Evolutionary conservation across 768 basidiomycete species (phyloP).

Genomic region (Xerocomus potaroensis): DNA sequence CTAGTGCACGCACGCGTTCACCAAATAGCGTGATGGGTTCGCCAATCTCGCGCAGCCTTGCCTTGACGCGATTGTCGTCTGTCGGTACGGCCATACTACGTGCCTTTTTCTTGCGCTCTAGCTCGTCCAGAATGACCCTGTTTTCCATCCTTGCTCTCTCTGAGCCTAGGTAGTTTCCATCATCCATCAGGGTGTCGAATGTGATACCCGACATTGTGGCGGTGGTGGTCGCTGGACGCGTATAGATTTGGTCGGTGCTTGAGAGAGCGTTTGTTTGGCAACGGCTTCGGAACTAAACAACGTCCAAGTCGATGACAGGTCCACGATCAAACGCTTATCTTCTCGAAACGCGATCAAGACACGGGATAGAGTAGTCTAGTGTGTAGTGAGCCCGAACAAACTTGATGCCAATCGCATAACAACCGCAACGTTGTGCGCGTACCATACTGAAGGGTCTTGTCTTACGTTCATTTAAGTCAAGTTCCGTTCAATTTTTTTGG

Average conservation of each 20-base stretch:
- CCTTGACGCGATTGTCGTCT: constrained; percentile 90
- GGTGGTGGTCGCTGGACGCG: constrained; percentile 1
- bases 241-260: constrained; percentile 11
- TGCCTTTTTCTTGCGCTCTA: constrained; percentile 97
- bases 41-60: constrained; percentile 85
- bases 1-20: constrained; percentile 73
- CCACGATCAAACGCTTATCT: neutral
- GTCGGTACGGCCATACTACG: constrained; percentile 93
- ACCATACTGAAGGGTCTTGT: constrained; percentile 7
- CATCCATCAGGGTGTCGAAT: constrained; percentile 71
- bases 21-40: constrained; percentile 98
- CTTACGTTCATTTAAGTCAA: constrained; percentile 25
- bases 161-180: constrained; percentile 69
- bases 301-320: neutral
- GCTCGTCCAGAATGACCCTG: constrained; percentile 85
- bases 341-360: no score
- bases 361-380: neutral
- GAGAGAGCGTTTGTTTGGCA: constrained; percentile 34
- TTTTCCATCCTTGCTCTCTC: constrained; percentile 78
- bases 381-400: neutral
- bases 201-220: constrained; percentile 70
- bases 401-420: neutral
- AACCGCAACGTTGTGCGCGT: constrained; percentile 3
- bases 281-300: constrained; percentile 32
- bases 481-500: constrained; percentile 14